Base-by-base conservation (phyloP, 345 rosid genomes). In the Ricinus communis region DNA sequence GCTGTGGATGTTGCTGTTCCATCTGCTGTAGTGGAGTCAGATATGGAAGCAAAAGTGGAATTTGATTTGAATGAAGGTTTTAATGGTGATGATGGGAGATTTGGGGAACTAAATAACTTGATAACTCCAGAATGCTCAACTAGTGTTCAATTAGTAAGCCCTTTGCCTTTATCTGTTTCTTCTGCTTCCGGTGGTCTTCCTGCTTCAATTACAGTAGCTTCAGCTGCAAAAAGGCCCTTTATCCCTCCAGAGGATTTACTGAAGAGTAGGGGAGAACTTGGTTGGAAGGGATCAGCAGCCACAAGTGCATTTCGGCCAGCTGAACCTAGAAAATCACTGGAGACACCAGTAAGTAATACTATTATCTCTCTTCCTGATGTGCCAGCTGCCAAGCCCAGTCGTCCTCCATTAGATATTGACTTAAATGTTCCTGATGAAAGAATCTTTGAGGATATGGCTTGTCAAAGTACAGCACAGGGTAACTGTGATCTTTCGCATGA, bases 261-360 rank as follows among this genome's bases (percentile, higher is more conserved):
- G 73, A 86, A 81, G 81, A 83, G 80, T 57, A 94, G 84, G 80
- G 90, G 82, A 27, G 81, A 77, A 70, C 80, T 90, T 81, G 97
- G 98, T 36, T 94, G 98, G 98, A 94, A 91, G 82, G 98, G 98
- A 61, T 90, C 97, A 28, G 98, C 97, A 4, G 98, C 98, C 54
- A 94, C 98, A 24, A 94, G 98, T 80, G 98, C 98, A 13, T 94
- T 94, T 81, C 84, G 98, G 19, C 98, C 98, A 27, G 96, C 98
- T 68, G 98, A 88, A 79, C 96, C 97, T 16, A 80, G 97, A 77
- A 91, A 85, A 75, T 45, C 36, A 21, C 38, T 74, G 54, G 97
- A 88, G 71, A 82, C 75, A 78, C 69, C 77, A 13, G 50, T 81
- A 16, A 59, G 81, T 71, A 58, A 78, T 1, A 70, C 66, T 15